Base-by-base conservation (phyloP, 441 rosid genomes). In the Erysimum pusillum region DNA sequence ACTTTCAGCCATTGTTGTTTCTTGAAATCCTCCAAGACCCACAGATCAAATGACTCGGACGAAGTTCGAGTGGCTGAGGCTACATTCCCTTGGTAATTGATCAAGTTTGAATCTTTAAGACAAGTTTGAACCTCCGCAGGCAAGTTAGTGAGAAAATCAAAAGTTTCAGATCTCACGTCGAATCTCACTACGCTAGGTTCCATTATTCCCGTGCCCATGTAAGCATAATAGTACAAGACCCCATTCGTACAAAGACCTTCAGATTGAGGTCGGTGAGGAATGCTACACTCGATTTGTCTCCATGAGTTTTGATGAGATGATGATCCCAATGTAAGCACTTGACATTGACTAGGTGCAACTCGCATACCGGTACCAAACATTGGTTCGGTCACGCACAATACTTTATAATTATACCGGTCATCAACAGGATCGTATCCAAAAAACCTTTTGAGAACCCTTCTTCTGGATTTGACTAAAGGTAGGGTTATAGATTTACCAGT, bases 1-100 rank as follows among this genome's bases (percentile, higher is more conserved):
- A 42, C 20, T 28, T 44, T 25, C 14, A 35, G 6, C 52, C 67
- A 42, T 25, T 42, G 9, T 14, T 63, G 9, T 42, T 42, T 42
- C 36, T 41, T 45, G 36, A 35, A 14, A 63, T 63, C 53, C 38
- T 63, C 38, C 67, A 63, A 63, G 22, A 39, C 22, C 67, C 67
- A 63, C 67, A 25, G 11, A 7, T 11, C 17, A 61, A 18, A 36
- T 38, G 48, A 10, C 10, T 17, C 0, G 20, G 0, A 0, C 20
- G 54, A 49, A 5, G 7, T 15, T 56, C 7, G 20, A 32, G 15
- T 31, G 31, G 11, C 67, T 13, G 6, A 13, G 12, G 51, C 51
- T 63, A 42, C 14, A 9, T 63, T 22, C 13, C 53, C 53, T 63
- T 42, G 1, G 52, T 63, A 63, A 22, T 28, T 63, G 11, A 63